These are phyloP conservation scores for Apiotrichum gracile DNA, from an alignment of 1,284 basidiomycete species.

Conservation along the genomic window DNA sequence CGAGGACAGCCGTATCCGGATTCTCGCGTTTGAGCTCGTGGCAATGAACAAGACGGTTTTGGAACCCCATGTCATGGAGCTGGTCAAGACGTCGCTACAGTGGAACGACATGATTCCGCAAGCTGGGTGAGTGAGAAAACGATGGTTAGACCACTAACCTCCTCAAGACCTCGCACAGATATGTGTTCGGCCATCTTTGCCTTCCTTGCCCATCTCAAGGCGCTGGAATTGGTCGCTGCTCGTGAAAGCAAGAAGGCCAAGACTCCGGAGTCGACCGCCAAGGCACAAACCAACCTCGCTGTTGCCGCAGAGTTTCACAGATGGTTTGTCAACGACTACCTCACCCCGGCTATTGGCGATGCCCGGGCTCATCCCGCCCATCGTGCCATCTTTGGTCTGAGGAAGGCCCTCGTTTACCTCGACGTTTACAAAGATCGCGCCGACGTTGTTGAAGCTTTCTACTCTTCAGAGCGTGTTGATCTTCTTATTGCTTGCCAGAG, in stretches of 20 bases:
- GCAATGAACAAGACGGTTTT: conserved; percentile 27
- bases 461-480: conserved; percentile 30
- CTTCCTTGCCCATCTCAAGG: conserved; percentile 27
- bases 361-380: conserved; percentile 28
- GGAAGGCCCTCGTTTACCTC: conserved; percentile 24
- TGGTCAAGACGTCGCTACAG: conserved; percentile 25
- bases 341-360: conserved; percentile 22
- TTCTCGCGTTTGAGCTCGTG: conserved; percentile 33
- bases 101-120: conserved; percentile 27
- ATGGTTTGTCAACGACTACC: conserved; percentile 28
- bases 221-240: conserved; percentile 7
- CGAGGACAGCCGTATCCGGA: conserved; percentile 25
- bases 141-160: neutral
- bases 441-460: conserved; percentile 13
- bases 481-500: conserved; percentile 39
- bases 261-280: neutral
- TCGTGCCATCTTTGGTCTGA: conserved; percentile 27
- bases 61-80: conserved; percentile 11
- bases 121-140: conserved; percentile 23
- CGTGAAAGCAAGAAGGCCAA: conserved; percentile 10
- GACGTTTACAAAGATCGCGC: conserved; percentile 25
- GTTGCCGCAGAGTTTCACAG: conserved; percentile 11
- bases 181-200: conserved; percentile 32
- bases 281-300: neutral
- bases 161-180: conserved; percentile 34